Percentiles rank a stretch among this genome's conserved stretches.
Conservation (phyloP, 768 basidiomycete species). For the Artomyces pyxidatus region DNA sequence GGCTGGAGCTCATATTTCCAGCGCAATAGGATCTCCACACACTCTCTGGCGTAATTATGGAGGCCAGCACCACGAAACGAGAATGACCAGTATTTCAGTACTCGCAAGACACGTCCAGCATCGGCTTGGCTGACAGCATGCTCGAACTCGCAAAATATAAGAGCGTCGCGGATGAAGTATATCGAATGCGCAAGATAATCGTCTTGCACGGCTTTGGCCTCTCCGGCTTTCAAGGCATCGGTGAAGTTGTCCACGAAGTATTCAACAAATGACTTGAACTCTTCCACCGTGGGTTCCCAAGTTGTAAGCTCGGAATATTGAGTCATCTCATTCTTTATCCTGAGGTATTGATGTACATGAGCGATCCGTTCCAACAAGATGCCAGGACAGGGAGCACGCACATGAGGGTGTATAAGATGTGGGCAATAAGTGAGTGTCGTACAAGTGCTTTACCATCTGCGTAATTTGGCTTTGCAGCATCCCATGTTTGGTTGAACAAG, state of each 20-base stretch:
- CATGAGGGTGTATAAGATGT: background rate
- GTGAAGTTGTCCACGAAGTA: background rate
- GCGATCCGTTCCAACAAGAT: background rate
- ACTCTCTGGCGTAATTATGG: conserved; percentile 24
- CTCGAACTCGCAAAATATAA: conserved; percentile 23
- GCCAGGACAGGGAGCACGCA: background rate
- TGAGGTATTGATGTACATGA: background rate
- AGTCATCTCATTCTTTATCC: background rate
- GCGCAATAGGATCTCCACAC: background rate
- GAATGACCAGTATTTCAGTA: conserved; percentile 22
- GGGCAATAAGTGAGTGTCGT: background rate
- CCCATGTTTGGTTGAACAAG: background rate
- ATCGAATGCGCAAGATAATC: conserved; percentile 12
- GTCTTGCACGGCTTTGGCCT: background rate
- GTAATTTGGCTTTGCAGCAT: background rate
- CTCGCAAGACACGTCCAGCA: conserved; percentile 22
- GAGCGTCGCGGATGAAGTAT: conserved; percentile 25
- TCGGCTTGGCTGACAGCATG: conserved; percentile 25
- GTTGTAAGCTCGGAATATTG: background rate
- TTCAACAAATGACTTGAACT: background rate
- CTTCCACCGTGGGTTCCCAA: background rate
- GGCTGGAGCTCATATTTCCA: background rate
- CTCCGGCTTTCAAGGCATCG: background rate
- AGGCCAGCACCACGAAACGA: conserved; percentile 24
- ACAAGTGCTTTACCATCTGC: background rate